Base-by-base conservation (phyloP, 371 early-diverging fungal genomes). In the Apophysomyces variabilis region DNA sequence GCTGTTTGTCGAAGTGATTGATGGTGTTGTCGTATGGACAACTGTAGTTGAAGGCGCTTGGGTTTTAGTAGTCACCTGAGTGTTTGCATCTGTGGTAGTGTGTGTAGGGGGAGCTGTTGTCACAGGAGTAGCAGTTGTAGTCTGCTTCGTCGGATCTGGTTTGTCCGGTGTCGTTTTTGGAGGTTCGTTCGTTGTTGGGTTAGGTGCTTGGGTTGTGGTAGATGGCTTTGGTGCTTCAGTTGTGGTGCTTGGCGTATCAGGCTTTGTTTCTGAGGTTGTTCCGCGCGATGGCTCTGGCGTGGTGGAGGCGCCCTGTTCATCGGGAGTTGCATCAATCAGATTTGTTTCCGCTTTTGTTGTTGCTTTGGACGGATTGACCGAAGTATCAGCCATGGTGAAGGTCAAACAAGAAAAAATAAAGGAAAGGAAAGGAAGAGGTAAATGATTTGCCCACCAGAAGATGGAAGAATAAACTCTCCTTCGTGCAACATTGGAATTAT, bases 231-330 rank as follows among this genome's bases (percentile, higher is more conserved):
- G 4, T 21, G 21, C 18, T 26, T n/a, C 54, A 21, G 21, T n/a
- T 1, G 54, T 68, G 36, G 61, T 65, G 21, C 18, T 64, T 37
- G 69, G 64, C 5, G 69, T 64, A 32, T 63, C 62, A 64, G 26
- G 65, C 38, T 37, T 63, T 62, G 50, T 38, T 60, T 45, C 66
- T 66, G 44, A 37, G 44, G 56, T 41, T 5, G 41, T 32, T 21
- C 7, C 11, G 38, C 18, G 54, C 41, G 35, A n/a, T 36, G 41
- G 38, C 26, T 39, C 12, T 7, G 38, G 14, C 6, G 13, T 35
- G 16, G 32, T 39, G 47, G 41, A 35, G 38, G 26, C n/a, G 16
- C 13, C 41, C 56, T 16, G 18, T 32, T 61, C 61, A 54, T 60
- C 61, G 11, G 35, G 61, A 41, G 41, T 41, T 65, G 26, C 44